phyloP scores from a whole-genome alignment of 768 basidiomycete genomes.

The Pleurotus sapidus region DNA sequence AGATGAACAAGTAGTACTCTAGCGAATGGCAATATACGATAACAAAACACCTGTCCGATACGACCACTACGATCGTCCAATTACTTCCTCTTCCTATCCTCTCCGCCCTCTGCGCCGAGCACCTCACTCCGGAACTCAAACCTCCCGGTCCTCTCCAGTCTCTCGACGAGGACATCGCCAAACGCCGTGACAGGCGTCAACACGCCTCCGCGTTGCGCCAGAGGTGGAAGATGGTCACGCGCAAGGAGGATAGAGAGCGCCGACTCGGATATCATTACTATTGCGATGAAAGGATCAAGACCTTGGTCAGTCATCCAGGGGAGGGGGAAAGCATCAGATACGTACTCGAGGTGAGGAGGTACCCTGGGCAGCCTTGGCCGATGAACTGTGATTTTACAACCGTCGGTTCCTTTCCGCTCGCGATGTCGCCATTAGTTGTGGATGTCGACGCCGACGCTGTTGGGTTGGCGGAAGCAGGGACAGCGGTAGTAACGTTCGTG shows the following conservation, averaged over 20 bases:
- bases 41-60: no score
- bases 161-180: constrained; percentile 69
- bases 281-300: neutral
- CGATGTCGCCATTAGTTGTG: no score
- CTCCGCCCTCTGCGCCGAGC: no score
- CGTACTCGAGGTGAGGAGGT: constrained; percentile 54
- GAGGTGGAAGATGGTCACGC: constrained; percentile 48
- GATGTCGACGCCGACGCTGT: no score
- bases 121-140: constrained; percentile 58
- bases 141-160: constrained; percentile 56
- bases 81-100: no score
- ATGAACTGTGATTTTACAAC: constrained; percentile 33
- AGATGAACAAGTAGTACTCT: no score
- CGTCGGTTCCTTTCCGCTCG: no score
- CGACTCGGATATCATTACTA: constrained; percentile 77
- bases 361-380: constrained; percentile 78
- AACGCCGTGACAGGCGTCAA: constrained; percentile 84
- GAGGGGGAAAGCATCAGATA: neutral
- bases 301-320: neutral
- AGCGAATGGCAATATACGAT: no score
- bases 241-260: constrained; percentile 70
- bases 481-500: constrained; percentile 70
- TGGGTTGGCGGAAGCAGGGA: constrained; percentile 23
- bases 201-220: constrained; percentile 68
- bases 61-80: no score